These are phyloP conservation scores for Penicillium aurantiogriseum DNA, from an alignment of 2,329 filamentous ascomycete genomes.

Conservation along the genomic window DNA sequence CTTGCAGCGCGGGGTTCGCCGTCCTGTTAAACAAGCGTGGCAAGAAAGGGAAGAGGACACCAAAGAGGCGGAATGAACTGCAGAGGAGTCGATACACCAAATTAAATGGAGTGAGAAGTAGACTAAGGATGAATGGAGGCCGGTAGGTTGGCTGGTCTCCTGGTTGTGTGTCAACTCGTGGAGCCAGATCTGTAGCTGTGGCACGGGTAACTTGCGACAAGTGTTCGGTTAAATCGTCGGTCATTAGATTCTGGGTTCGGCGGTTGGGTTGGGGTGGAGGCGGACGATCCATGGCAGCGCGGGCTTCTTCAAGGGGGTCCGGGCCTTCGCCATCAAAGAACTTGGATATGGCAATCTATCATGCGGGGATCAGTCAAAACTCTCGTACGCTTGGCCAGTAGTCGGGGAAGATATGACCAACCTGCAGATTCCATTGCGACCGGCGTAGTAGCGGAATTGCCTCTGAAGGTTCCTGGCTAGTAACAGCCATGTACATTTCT, in stretches of 20 bases:
- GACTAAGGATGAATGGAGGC: constrained; percentile 71
- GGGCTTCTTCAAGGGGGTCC: constrained; percentile 75
- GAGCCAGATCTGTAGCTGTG: constrained; percentile 63
- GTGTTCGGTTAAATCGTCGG: constrained; percentile 40
- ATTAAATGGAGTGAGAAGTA: constrained; percentile 79
- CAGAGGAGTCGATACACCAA: constrained; percentile 71
- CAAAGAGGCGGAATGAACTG: constrained; percentile 66
- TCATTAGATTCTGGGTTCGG: constrained; percentile 69
- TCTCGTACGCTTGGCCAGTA: constrained; percentile 1
- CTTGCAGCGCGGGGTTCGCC: constrained; percentile 50
- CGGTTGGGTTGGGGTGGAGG: constrained; percentile 62
- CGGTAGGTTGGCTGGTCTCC: constrained; percentile 63
- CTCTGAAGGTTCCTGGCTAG: constrained; percentile 73
- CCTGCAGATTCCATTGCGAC: constrained; percentile 95
- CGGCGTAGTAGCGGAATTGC: constrained; percentile 76
- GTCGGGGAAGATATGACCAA: constrained; percentile 34
- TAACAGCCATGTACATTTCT: constrained; percentile 84
- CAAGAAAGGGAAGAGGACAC: constrained; percentile 77
- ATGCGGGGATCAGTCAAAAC: constrained; percentile 20
- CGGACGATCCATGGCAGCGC: constrained; percentile 58
- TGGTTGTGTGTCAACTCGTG: constrained; percentile 77
- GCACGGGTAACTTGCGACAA: constrained; percentile 35
- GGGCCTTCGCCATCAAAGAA: constrained; percentile 96
- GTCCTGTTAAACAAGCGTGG: constrained; percentile 57
- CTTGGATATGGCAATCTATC: constrained; percentile 89